A percentile compares a stretch with the other conserved stretches of the same genome.
Evolutionary conservation across 441 rosid species (phyloP).

Genomic region (Arabidopsis lyrata): DNA sequence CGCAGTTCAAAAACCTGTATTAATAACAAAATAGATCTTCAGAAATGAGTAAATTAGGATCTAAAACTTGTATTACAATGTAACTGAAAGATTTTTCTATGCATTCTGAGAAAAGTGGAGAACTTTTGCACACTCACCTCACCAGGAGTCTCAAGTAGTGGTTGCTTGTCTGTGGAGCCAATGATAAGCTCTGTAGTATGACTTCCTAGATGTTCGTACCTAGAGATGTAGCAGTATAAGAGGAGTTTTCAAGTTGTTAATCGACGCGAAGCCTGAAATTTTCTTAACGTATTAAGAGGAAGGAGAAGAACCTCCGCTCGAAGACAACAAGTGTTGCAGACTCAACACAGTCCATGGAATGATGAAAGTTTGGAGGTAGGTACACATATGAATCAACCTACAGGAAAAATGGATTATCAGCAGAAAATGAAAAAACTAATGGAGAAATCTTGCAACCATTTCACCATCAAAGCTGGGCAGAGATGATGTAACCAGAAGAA

Average conservation of each 20-base stretch:
- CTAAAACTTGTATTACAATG: background rate
- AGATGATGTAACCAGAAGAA: constrained; percentile 7
- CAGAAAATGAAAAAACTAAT: constrained; percentile 21
- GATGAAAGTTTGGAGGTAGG: constrained; percentile 76
- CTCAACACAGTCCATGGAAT: constrained; percentile 59
- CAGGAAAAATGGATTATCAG: constrained; percentile 22
- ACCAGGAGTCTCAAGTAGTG: constrained; percentile 90
- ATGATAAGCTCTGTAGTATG: constrained; percentile 64
- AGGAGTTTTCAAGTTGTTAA: too few relatives aligned
- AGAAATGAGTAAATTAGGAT: constrained; percentile 9
- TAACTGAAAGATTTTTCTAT: background rate
- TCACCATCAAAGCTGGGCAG: constrained; percentile 2
- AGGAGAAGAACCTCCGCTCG: constrained; percentile 66
- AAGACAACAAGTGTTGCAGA: constrained; percentile 76
- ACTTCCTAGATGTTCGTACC: constrained; percentile 64
- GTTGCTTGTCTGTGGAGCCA: constrained; percentile 83
- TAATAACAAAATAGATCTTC: constrained; percentile 15
- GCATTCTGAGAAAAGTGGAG: constrained; percentile 18
- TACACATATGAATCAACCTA: constrained; percentile 93
- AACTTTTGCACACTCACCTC: constrained; percentile 56
- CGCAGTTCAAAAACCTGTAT: constrained; percentile 84
- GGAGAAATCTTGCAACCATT: background rate
- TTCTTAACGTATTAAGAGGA: background rate
- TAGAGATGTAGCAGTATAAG: constrained; percentile 28
- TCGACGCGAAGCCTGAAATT: too few relatives aligned